A percentile compares a stretch with the other conserved stretches of the same genome.
These are phyloP conservation scores for Saitozyma sp. DNA, from an alignment of 768 basidiomycete species.

Conservation along the genomic window DNA sequence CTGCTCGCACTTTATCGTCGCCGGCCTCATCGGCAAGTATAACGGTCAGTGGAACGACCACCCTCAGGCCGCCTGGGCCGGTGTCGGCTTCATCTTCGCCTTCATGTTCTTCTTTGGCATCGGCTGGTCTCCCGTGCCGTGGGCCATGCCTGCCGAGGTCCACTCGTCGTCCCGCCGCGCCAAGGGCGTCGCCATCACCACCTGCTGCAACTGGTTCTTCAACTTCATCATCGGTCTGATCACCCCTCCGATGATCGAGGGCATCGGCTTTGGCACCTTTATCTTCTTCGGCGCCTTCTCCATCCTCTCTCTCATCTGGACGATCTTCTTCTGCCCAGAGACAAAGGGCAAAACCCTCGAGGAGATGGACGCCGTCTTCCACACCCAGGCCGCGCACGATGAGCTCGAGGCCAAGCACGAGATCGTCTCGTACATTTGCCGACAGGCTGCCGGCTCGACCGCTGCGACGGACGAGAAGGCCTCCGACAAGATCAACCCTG, in stretches of 20 bases:
- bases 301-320: not conserved
- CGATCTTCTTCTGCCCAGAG: constrained; percentile 30
- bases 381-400: too few relatives aligned
- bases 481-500: too few relatives aligned
- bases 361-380: too few relatives aligned
- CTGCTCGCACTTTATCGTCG: constrained; percentile 65
- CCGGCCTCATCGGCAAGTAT: constrained; percentile 63
- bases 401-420: too few relatives aligned
- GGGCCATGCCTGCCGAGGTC: constrained; percentile 81
- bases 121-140: constrained; percentile 53
- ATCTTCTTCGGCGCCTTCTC: not conserved
- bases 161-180: constrained; percentile 76
- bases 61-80: too few relatives aligned
- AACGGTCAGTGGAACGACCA: too few relatives aligned
- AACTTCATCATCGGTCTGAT: constrained; percentile 24
- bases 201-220: constrained; percentile 25
- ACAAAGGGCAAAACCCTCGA: constrained; percentile 37
- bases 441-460: too few relatives aligned
- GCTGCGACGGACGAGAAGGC: too few relatives aligned
- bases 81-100: too few relatives aligned
- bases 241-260: not conserved
- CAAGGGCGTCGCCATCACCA: constrained; percentile 51
- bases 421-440: too few relatives aligned
- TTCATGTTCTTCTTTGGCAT: too few relatives aligned
- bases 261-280: not conserved